Base-by-base conservation (phyloP, 345 rosid genomes). In the Dipteronia sinensis region DNA sequence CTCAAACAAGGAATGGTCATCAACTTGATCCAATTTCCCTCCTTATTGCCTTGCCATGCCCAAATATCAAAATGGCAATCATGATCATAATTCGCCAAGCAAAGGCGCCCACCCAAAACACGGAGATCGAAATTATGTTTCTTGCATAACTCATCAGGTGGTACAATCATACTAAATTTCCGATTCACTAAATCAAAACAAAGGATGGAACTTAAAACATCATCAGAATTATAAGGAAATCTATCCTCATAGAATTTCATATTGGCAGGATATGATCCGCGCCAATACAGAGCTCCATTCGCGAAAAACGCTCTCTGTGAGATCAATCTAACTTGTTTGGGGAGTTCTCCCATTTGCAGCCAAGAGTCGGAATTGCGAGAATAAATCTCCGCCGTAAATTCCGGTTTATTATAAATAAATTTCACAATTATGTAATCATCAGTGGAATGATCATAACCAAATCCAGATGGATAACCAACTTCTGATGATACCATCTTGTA, bases 201-300 rank as follows among this genome's bases (percentile, higher is more conserved):
- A 19, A 59, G 64, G 25, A 56, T 56, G 62, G 62, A 1, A 17
- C 19, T 8, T 56, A 56, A 17, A 56, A 0, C 62, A 56, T 56
- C 8, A 42, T 31, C 38, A 31, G 38, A 31, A 31, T 31, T 31
- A 4, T 2, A 4, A 31, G 38, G 38, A 31, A 31, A 3, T 31
- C 3, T 31, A 31, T 31, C 38, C 38, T 31, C 38, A 31, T 3
- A 31, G 38, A 3, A 31, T 3, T 3, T 31, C 38, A 31, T 31
- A 31, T 31, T 31, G 38, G 38, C 6, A 31, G 38, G 38, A 31
- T 31, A 31, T 31, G 4, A 5, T 31, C 38, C 38, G 38, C 38
- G 56, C 74, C 74, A 53, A 29, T 71, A 4, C 12, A 71, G 40
- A 2, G 42, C n/a, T 51, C 44, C 74, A 51, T 70, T 17, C n/a